phyloP scores from a whole-genome alignment of 2,329 filamentous ascomycete genomes.

The Cladosporium sp. region DNA sequence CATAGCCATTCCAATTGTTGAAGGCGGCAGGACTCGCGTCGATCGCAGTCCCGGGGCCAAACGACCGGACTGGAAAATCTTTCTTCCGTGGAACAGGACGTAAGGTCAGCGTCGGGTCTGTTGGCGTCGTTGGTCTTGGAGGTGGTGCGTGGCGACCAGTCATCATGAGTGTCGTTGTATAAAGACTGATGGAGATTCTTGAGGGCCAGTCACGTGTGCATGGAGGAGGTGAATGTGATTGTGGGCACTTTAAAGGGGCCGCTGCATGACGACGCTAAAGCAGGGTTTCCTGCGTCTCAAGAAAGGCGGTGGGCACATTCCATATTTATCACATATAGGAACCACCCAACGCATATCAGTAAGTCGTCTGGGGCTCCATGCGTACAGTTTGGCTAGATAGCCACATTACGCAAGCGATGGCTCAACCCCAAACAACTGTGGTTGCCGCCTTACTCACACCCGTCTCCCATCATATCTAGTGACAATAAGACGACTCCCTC shows the following conservation, averaged over 20 bases:
- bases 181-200: neutral
- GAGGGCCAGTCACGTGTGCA: neutral
- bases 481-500: neutral
- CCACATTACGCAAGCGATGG: neutral
- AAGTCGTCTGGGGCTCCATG: neutral
- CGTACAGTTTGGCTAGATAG: neutral
- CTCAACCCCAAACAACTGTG: neutral
- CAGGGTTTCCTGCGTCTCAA: neutral
- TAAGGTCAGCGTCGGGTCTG: conserved; percentile 9
- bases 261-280: neutral
- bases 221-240: neutral
- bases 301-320: neutral
- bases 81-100: conserved; percentile 7
- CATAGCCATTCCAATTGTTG: neutral
- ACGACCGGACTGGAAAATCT: neutral
- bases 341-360: neutral
- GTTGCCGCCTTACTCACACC: neutral
- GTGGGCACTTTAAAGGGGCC: neutral
- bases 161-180: neutral
- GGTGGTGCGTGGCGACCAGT: neutral
- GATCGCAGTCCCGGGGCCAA: conserved; percentile 1
- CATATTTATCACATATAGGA: neutral
- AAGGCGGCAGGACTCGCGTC: neutral
- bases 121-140: conserved; percentile 7
- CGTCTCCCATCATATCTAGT: neutral